These are phyloP conservation scores for Cadophora sp. DNA, from an alignment of 2,329 filamentous ascomycete genomes.

Conservation along the genomic window DNA sequence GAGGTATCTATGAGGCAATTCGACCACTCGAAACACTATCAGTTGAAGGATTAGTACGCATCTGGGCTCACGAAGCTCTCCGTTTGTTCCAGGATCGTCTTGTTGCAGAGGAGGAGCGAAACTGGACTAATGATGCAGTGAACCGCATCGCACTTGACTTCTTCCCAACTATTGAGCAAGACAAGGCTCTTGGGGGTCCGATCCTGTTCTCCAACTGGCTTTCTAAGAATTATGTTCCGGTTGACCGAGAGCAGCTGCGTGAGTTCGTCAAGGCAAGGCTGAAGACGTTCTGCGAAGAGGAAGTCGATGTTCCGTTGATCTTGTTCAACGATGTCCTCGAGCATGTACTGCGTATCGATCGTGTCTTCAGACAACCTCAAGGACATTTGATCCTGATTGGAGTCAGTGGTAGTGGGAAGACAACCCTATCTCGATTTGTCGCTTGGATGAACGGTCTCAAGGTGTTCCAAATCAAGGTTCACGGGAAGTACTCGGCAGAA, in stretches of 20 bases:
- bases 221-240: constrained; percentile 97
- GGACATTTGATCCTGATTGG: constrained; percentile 98
- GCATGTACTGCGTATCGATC: constrained; percentile 96
- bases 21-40: constrained; percentile 86
- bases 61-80: constrained; percentile 97
- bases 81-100: constrained; percentile 97
- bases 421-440: constrained; percentile 95
- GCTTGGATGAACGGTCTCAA: constrained; percentile 99
- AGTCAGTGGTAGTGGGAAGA: constrained; percentile 98
- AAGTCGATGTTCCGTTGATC: constrained; percentile 97
- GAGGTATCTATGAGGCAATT: constrained; percentile 96
- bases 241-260: constrained; percentile 91
- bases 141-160: constrained; percentile 85
- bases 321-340: constrained; percentile 99
- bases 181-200: constrained; percentile 86
- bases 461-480: constrained; percentile 99
- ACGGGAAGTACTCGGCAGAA: constrained; percentile 96
- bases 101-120: constrained; percentile 89
- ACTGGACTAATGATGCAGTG: constrained; percentile 92
- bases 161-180: constrained; percentile 95
- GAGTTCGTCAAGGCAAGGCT: constrained; percentile 98
- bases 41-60: constrained; percentile 89
- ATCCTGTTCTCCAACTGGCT: constrained; percentile 99
- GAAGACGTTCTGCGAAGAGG: constrained; percentile 98
- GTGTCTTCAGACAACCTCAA: constrained; percentile 97